These are phyloP conservation scores for Lycium barbarum DNA, from an alignment of 257 asterid species.

Conservation along the genomic window DNA sequence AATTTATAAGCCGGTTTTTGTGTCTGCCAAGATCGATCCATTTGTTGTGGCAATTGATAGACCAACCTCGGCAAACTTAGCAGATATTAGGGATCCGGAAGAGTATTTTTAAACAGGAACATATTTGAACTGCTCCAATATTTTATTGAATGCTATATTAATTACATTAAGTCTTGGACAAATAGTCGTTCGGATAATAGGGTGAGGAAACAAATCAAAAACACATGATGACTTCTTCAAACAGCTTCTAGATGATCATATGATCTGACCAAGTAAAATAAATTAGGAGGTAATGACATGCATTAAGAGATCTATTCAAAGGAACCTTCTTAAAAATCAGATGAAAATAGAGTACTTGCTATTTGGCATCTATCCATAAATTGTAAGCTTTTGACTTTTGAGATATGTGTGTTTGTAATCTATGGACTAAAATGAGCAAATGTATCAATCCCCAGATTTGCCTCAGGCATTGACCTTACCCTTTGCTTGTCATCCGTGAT, in stretches of 20 bases:
- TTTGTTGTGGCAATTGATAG: conserved; percentile 53
- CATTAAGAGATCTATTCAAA: too few relatives aligned
- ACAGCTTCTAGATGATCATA: too few relatives aligned
- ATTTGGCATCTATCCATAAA: too few relatives aligned
- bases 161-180: conserved; percentile 28
- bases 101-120: background rate
- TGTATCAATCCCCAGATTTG: conserved; percentile 29
- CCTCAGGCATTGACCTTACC: conserved; percentile 67
- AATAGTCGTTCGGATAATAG: conserved; percentile 30
- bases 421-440: too few relatives aligned
- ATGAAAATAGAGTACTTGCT: too few relatives aligned
- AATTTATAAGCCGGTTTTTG: conserved; percentile 33
- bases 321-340: too few relatives aligned
- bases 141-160: background rate
- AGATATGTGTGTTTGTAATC: too few relatives aligned
- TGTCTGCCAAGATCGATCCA: conserved; percentile 65
- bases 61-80: conserved; percentile 55
- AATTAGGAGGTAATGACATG: too few relatives aligned
- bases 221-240: conserved; percentile 48
- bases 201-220: conserved; percentile 52
- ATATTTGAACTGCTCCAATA: background rate
- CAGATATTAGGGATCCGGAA: conserved; percentile 48
- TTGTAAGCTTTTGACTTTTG: too few relatives aligned
- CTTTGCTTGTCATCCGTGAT: conserved; percentile 63
- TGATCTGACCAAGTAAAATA: too few relatives aligned